Conservation (phyloP, 495 filamentous ascomycete genomes). For the Margaritispora aquatica region DNA sequence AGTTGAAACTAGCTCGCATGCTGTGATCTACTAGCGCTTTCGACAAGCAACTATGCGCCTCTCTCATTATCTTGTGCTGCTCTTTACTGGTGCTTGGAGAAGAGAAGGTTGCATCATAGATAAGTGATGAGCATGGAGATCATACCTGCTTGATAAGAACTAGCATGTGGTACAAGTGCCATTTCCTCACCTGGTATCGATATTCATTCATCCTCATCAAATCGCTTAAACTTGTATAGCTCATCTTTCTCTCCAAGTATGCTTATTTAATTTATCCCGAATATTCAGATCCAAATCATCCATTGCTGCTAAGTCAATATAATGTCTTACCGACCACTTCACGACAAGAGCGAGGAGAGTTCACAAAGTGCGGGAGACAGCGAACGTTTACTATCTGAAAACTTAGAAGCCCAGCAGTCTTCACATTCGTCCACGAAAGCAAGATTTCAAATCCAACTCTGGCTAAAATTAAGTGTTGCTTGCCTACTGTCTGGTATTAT, state of each 20-base stretch:
- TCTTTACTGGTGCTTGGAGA: not conserved
- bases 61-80: not conserved
- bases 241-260: not conserved
- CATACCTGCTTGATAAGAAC: not conserved
- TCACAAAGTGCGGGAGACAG: slow-evolving; percentile 11
- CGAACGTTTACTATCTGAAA: slow-evolving; percentile 9
- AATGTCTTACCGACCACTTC: slow-evolving; percentile 4
- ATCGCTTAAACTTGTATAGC: not conserved
- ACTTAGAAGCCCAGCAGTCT: not conserved
- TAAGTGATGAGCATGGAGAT: not conserved
- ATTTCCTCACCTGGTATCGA: not conserved
- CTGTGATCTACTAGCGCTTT: too few relatives aligned
- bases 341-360: slow-evolving; percentile 15
- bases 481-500: not conserved
- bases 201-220: not conserved
- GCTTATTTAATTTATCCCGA: not conserved
- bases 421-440: not conserved
- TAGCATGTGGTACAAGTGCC: not conserved
- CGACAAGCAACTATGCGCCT: not conserved
- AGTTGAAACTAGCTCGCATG: too few relatives aligned
- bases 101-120: not conserved
- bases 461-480: not conserved
- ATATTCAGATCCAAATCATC: not conserved
- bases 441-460: not conserved
- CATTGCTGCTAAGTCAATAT: not conserved